Base-by-base conservation (phyloP, 768 basidiomycete species). In the Xerocomellus intermedius region DNA sequence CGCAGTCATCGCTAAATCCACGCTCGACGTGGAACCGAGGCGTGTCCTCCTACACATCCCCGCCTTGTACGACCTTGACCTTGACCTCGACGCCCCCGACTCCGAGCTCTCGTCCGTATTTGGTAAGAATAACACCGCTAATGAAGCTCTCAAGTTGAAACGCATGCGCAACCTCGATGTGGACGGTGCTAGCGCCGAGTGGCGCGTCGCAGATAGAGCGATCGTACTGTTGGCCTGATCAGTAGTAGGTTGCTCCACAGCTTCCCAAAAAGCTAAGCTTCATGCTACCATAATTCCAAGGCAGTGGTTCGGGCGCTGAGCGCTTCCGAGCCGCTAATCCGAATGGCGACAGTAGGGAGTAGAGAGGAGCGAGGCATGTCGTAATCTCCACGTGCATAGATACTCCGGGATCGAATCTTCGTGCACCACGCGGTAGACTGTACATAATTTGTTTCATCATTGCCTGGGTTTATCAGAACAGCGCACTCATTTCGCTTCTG, bases 11-110 rank as follows among this genome's bases (percentile, higher is more conserved):
- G 58, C 75, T 21, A 57, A 67, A 2, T 75, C 85, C 4, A 78
- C 78, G 0, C 80, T 91, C 9, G 87, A 90, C 55, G 56, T 91
- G n/a, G 87, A 88, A 59, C 74, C 81, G 0, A 75, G 81, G 19
- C 79, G 86, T 16, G 53, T 91, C 36, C 68, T 82, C 9, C 65
- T 91, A 16, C 60, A 70, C 41, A 61, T 86, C 28, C 84, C 85
- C 16, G 57, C 64, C 22, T 63, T 73, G 33, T 82, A 78, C 48
- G 58, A 64, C 37, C 72, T 91, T 26, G 84, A 88, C 60, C 71
- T 90, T 53, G 73, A 89, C 64, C 73, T 88, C 17, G 69, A 67
- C n/a, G 64, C 77, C 4, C 73, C 79, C 0, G 87, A 89, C 58
- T 77, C 80, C 0, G 79, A 84, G 55, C 78, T 87, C 41, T 70